Base-by-base conservation (phyloP, 352 stramenopile genomes). In the Albugo laibachii region DNA sequence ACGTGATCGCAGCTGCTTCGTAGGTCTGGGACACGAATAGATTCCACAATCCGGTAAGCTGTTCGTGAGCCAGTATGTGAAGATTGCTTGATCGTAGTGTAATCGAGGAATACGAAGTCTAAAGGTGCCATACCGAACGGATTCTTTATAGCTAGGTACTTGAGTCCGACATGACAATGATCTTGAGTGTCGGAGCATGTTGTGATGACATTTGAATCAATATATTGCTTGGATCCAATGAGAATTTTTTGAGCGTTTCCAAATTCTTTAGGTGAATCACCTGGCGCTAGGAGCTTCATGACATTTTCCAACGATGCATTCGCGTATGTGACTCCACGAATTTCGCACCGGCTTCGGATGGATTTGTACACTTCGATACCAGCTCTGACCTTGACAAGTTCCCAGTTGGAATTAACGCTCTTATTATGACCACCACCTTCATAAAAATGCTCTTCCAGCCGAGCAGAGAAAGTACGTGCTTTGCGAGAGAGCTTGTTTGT, bases 281-380 rank as follows among this genome's bases (percentile, higher is more conserved):
- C 62, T 6, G 67, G 58, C 0, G 71, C 63, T 31, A 89, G 56
- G 24, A 89, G 49, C 19, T 62, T 57, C 76, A 89, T 89, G 51
- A 89, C 67, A 53, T 84, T 79, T 55, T 85, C 82, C 19, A 89
- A 72, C 0, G 73, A 82, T 36, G 71, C 67, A 47, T 86, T 86
- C 15, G 85, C 72, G 12, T 67, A 66, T 36, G 73, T 84, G 18
- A 76, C 61, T 2, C 58, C 73, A 16, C 73, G 76, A 36, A 85
- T 71, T 42, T 89, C 76, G 50, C 75, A 83, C 12, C 73, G 65
- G 24, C 65, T 82, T 34, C 75, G 65, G 37, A 55, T 69, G 0
- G 76, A 89, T 44, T 68, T 66, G 52, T 66, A 86, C 34, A 89
- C 47, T 24, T 79, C 67, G 36, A 89, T 70, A 16, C 76, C 76